Evolutionary conservation across 768 basidiomycete genomes (phyloP), one percentile per base, ranked within the genome.

Genomic region (Mycena rosella): DNA sequence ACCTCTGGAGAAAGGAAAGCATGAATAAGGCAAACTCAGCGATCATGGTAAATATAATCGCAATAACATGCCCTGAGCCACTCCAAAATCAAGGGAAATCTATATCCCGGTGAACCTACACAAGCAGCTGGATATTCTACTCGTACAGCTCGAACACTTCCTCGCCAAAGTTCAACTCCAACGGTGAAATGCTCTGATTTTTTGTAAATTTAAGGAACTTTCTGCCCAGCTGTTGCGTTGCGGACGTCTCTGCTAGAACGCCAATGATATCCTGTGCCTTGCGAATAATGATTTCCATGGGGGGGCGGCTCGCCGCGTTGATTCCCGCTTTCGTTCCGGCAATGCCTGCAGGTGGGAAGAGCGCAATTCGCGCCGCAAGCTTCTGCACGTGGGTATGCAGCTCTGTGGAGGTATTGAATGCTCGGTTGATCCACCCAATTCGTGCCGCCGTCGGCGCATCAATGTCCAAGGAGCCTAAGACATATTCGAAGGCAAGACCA

Each of bases 261-360:
- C 9, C 26, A 14, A 66, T 60, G 13, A 66, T 44, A 40, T 63
- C 45, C 62, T 63, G 62, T 15, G 62, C 51, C 38, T 29, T 18
- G 52, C 54, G 36, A n/a, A 63, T 48, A 18, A 54, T 22, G 24
- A 55, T 53, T n/a, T 63, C 62, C 10, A 40, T 29, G n/a, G 40
- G 52, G 22, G 62, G 62, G 26, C 62, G 62, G 53, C 62, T 63
- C 24, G 56, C 62, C n/a, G 62, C 62, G 44, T 63, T 63, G 53
- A 63, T 55, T 32, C 52, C 62, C 17, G 18, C 20, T 29, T 63
- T 63, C 14, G 62, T 63, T 10, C 18, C 62, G 11, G n/a, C n/a
- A 26, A 63, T 63, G 13, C 62, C 62, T n/a, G 18, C 24, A 14
- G 54, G 20, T 27, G 62, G 62, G 32, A 63, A 63, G 32, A 63